These are phyloP conservation scores for Fusarium denticulatum DNA, from an alignment of 2,329 filamentous ascomycete genomes.

Conservation along the genomic window DNA sequence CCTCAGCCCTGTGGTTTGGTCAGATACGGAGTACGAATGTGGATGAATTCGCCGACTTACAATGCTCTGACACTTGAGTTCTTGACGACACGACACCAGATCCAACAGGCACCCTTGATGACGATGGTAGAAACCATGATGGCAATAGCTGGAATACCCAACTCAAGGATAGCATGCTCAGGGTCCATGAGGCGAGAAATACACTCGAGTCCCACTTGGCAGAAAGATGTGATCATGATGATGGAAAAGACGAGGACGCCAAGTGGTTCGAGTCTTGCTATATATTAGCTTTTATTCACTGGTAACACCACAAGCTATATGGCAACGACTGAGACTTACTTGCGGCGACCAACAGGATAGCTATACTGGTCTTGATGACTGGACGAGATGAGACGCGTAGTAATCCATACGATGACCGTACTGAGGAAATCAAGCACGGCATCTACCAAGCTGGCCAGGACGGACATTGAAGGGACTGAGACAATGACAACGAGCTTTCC, in stretches of 20 bases:
- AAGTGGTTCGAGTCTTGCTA: conserved; percentile 75
- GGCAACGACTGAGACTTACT: conserved; percentile 46
- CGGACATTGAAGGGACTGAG: conserved; percentile 82
- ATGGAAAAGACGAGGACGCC: conserved; percentile 84
- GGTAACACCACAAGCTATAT: neutral
- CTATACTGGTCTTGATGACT: conserved; percentile 77
- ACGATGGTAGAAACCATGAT: conserved; percentile 86
- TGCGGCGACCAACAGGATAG: conserved; percentile 80
- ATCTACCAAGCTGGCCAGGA: conserved; percentile 82
- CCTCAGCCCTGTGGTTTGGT: conserved; percentile 54
- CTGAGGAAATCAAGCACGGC: conserved; percentile 83
- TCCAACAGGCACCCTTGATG: conserved; percentile 84
- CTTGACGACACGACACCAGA: conserved; percentile 87
- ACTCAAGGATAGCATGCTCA: conserved; percentile 75
- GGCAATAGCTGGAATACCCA: conserved; percentile 75
- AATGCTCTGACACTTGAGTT: conserved; percentile 88
- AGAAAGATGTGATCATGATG: conserved; percentile 87
- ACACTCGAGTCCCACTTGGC: conserved; percentile 79
- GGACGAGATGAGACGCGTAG: conserved; percentile 73
- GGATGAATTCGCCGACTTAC: conserved; percentile 49
- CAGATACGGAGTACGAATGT: neutral
- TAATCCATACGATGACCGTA: conserved; percentile 83
- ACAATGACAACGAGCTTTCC: conserved; percentile 82
- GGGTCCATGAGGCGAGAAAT: conserved; percentile 68
- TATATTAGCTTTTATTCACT: conserved; percentile 27